Evolutionary conservation across 345 rosid genomes (phyloP).

Genomic region (Gossypium ekmanianum): DNA sequence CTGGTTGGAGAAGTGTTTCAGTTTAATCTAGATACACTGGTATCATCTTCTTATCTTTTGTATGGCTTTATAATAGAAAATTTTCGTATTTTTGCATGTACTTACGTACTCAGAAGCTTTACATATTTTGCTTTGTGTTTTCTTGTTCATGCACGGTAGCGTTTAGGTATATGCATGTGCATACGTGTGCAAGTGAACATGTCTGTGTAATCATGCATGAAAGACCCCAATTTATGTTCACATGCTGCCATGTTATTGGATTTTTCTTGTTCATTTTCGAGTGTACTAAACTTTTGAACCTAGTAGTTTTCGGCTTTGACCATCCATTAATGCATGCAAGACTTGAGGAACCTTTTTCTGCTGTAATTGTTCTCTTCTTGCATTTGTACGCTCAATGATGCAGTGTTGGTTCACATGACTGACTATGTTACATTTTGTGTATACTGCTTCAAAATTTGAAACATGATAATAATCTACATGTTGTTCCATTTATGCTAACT

Average conservation of each 20-base stretch:
- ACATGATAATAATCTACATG: neutral
- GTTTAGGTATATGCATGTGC: neutral
- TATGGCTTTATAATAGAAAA: neutral
- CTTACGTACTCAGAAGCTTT: neutral
- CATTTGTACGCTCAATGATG: neutral
- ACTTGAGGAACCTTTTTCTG: neutral
- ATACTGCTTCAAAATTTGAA: neutral
- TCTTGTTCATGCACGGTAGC: neutral
- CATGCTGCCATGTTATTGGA: neutral
- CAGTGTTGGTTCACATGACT: neutral
- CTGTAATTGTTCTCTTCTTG: neutral
- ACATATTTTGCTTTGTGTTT: neutral
- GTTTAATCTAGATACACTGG: conserved; percentile 73
- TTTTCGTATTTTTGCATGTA: neutral
- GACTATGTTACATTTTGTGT: neutral
- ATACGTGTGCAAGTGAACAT: neutral
- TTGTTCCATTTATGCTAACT: no score
- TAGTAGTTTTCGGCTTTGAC: neutral
- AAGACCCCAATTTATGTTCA: neutral
- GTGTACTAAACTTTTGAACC: no score
- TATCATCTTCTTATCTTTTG: conserved; percentile 26
- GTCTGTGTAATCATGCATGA: neutral
- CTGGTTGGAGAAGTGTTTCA: conserved; percentile 78
- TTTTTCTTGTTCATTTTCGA: neutral
- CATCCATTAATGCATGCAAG: neutral